A percentile compares a stretch with the other conserved stretches of the same genome.
phyloP scores from a whole-genome alignment of 164 flowering plant genomes.

The grape (Vitis vinifera) region DNA sequence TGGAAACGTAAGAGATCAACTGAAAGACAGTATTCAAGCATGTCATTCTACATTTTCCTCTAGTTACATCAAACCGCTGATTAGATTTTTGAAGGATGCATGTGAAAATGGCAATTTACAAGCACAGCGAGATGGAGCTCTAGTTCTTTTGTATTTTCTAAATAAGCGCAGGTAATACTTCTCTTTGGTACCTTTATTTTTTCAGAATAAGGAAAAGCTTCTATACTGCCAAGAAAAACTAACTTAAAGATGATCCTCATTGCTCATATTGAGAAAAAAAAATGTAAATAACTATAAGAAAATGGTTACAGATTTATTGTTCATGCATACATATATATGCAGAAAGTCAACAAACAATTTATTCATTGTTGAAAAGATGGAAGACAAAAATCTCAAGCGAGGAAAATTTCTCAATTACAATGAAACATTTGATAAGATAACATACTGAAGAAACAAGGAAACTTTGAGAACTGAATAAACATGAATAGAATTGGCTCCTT shows the following conservation, averaged over 20 bases:
- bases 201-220: not conserved
- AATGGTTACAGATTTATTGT: not conserved
- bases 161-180: conserved; percentile 39
- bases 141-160: conserved; percentile 36
- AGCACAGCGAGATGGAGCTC: conserved; percentile 42
- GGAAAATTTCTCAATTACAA: not conserved
- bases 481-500: too few species aligned
- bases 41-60: conserved; percentile 16
- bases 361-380: not conserved
- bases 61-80: conserved; percentile 29
- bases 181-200: not conserved
- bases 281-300: not conserved
- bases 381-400: not conserved
- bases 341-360: not conserved
- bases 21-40: conserved; percentile 25
- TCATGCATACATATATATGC: not conserved
- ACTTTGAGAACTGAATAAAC: too few species aligned
- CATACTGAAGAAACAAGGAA: not conserved
- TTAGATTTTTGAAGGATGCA: conserved; percentile 49
- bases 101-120: conserved; percentile 26
- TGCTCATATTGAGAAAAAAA: not conserved
- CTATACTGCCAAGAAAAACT: not conserved
- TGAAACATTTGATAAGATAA: not conserved
- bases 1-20: conserved; percentile 26
- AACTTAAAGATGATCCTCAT: too few species aligned